phyloP scores from a whole-genome alignment of 83 land plant genomes.

The Picea abies region DNA sequence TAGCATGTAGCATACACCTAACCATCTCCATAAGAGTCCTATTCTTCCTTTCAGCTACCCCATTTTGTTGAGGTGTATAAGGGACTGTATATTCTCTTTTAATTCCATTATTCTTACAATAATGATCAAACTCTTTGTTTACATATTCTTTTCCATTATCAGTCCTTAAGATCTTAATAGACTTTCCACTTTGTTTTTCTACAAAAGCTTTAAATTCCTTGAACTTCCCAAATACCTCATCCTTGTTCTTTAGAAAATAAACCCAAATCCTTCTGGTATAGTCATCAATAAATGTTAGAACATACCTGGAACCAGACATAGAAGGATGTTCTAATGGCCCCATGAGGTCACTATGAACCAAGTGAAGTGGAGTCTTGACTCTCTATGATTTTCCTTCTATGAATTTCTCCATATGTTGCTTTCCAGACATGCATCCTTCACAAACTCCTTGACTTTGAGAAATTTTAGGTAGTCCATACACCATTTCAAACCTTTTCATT shows the following conservation, averaged over 20 bases:
- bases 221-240: not conserved
- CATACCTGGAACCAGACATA: not conserved
- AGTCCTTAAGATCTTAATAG: not conserved
- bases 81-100: not conserved
- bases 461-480: not conserved
- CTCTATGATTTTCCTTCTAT: not conserved
- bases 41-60: slow-evolving; percentile 22
- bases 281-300: not conserved
- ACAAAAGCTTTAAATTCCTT: not conserved
- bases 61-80: slow-evolving; percentile 19
- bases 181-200: not conserved
- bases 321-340: not conserved
- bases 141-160: not conserved
- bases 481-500: not conserved
- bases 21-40: slow-evolving; percentile 10
- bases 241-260: not conserved
- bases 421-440: not conserved
- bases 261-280: not conserved
- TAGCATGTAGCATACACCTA: slow-evolving; percentile 4
- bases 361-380: not conserved
- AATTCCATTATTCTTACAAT: not conserved
- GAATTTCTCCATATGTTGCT: not conserved
- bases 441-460: not conserved
- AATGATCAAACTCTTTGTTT: not conserved
- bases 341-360: not conserved